Evolutionary conservation across 805 yeast genomes (phyloP).

Genomic region (Metschnikowia vanudenii): DNA sequence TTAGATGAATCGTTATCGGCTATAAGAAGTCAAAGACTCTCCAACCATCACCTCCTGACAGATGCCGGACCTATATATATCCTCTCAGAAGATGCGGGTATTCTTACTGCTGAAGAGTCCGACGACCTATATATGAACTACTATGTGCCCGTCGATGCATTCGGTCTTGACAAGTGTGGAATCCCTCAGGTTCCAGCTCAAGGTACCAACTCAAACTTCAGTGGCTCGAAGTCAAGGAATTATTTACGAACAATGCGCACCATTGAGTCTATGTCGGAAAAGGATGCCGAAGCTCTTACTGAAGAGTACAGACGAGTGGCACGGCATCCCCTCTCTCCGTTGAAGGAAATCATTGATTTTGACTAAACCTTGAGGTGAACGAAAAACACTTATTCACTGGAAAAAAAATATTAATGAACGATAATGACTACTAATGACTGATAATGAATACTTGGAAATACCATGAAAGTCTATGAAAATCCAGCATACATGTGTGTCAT

Average conservation of each 20-base stretch:
- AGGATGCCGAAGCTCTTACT: not conserved
- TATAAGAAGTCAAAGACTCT: not conserved
- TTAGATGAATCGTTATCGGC: not conserved
- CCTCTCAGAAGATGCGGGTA: slow-evolving; percentile 32
- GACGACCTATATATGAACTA: slow-evolving; percentile 43
- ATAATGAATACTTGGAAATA: not conserved
- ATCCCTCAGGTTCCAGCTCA: slow-evolving; percentile 1
- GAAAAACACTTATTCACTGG: too few relatives aligned
- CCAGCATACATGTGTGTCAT: too few relatives aligned
- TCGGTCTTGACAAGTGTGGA: slow-evolving; percentile 5
- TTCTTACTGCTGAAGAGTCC: slow-evolving; percentile 37
- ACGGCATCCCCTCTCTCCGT: not conserved
- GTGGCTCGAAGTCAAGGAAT: not conserved
- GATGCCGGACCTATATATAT: not conserved
- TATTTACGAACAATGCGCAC: not conserved
- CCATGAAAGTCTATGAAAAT: too few relatives aligned
- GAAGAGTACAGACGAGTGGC: not conserved
- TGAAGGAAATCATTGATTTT: slow-evolving; percentile 3
- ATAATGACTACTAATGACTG: not conserved
- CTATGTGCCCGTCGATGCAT: slow-evolving; percentile 24
- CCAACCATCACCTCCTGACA: not conserved
- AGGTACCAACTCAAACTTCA: not conserved
- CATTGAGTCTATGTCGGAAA: slow-evolving; percentile 1
- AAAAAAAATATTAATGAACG: too few relatives aligned
- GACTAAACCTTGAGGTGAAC: not conserved